These are phyloP conservation scores for Limtongia smithiae DNA, from an alignment of 805 yeast species.

Conservation along the genomic window DNA sequence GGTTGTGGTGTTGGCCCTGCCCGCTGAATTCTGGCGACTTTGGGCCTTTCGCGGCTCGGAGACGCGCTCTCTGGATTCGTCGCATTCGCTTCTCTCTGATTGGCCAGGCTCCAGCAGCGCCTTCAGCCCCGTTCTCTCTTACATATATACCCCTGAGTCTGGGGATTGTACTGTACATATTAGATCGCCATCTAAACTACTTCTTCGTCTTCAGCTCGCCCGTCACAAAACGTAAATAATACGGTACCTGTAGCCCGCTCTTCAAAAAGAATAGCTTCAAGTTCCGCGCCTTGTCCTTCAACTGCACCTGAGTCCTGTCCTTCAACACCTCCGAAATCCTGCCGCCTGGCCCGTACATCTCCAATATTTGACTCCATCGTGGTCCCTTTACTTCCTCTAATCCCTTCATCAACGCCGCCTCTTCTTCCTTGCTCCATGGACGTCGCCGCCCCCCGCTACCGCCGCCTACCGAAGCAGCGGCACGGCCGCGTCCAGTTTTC, in stretches of 20 bases:
- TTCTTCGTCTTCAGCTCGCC: conserved; percentile 68
- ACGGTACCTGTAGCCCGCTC: conserved; percentile 72
- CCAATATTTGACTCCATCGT: conserved; percentile 87
- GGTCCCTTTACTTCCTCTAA: conserved; percentile 76
- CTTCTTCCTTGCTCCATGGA: conserved; percentile 87
- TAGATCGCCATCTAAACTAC: too few species aligned
- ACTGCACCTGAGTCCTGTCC: conserved; percentile 84
- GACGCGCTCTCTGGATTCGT: too few species aligned
- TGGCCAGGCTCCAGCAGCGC: too few species aligned
- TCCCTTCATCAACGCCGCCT: conserved; percentile 76
- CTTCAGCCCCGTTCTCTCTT: too few species aligned
- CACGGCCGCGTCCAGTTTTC: conserved; percentile 6
- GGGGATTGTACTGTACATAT: too few species aligned
- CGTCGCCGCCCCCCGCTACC: conserved; percentile 45
- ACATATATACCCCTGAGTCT: too few species aligned
- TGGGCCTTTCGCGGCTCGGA: too few species aligned
- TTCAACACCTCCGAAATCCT: conserved; percentile 75
- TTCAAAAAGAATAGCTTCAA: conserved; percentile 86
- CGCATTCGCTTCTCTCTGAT: too few species aligned
- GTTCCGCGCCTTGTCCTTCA: conserved; percentile 94
- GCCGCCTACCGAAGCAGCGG: conserved; percentile 24
- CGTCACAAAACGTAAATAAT: conserved; percentile 75
- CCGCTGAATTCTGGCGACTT: too few species aligned
- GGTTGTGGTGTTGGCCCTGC: too few species aligned
- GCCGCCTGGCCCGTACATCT: conserved; percentile 93